Percentiles rank a stretch among this genome's conserved stretches.
Conservation (phyloP, 2,329 filamentous ascomycete species). For the Scortechinia acanthostroma region DNA sequence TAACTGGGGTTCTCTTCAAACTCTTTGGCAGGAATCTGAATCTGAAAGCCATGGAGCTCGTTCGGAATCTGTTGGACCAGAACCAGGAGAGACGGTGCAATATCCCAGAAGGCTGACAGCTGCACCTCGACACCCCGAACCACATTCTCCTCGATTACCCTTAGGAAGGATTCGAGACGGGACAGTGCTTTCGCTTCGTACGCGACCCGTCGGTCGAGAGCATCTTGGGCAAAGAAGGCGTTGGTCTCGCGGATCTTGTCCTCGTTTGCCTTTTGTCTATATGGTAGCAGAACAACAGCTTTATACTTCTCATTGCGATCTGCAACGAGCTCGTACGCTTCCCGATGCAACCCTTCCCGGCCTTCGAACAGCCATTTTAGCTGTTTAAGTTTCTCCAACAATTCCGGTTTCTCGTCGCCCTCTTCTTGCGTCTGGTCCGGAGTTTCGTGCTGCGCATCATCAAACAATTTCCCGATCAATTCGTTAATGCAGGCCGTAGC, state of each 20-base stretch:
- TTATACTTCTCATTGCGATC: constrained; percentile 83
- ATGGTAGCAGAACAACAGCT: constrained; percentile 75
- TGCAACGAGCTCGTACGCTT: constrained; percentile 76
- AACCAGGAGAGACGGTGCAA: constrained; percentile 73
- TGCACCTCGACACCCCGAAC: constrained; percentile 83
- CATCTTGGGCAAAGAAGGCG: constrained; percentile 77
- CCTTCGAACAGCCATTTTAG: constrained; percentile 96
- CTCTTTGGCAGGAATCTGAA: constrained; percentile 74
- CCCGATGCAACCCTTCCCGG: constrained; percentile 78
- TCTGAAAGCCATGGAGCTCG: constrained; percentile 45
- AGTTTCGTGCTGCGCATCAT: constrained; percentile 55
- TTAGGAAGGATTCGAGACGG: constrained; percentile 70
- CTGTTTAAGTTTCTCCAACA: constrained; percentile 87
- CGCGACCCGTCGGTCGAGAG: constrained; percentile 60
- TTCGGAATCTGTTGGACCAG: constrained; percentile 74
- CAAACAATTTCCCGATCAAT: constrained; percentile 64
- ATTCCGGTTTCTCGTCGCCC: constrained; percentile 87
- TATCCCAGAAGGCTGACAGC: constrained; percentile 94
- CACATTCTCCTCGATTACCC: constrained; percentile 77
- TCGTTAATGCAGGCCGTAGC: background rate
- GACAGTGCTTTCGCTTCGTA: constrained; percentile 68
- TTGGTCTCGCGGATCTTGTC: constrained; percentile 75
- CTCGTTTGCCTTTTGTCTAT: constrained; percentile 59
- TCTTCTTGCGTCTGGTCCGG: constrained; percentile 85
- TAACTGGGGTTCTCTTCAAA: constrained; percentile 82